Evolutionary conservation across 2,329 filamentous ascomycete species (phyloP).

Genomic region (Orbilia javanica): DNA sequence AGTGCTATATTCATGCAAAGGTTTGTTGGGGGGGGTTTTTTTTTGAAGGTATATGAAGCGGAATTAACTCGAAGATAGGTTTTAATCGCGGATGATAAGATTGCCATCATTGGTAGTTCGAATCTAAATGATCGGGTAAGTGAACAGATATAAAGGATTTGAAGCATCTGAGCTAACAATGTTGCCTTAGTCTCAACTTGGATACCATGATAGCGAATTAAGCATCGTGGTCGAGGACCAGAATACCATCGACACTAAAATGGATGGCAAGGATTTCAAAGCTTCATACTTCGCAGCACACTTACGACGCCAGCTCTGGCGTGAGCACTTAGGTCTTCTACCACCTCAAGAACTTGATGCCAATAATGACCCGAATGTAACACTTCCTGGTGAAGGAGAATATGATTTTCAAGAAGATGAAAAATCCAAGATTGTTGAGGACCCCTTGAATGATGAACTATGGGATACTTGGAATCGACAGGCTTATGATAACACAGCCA

Average conservation of each 20-base stretch:
- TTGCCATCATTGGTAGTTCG: constrained; percentile 85
- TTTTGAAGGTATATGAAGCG: background rate
- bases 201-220: constrained; percentile 90
- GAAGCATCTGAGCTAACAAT: background rate
- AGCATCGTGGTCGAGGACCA: constrained; percentile 91
- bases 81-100: constrained; percentile 86
- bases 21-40: constrained; percentile 68
- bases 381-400: constrained; percentile 75
- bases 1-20: constrained; percentile 95
- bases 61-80: constrained; percentile 62
- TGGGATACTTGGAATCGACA: constrained; percentile 77
- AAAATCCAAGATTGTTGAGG: constrained; percentile 75
- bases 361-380: constrained; percentile 77
- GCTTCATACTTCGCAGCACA: constrained; percentile 86
- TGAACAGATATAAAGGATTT: background rate
- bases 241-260: constrained; percentile 76
- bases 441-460: constrained; percentile 74
- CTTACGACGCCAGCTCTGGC: constrained; percentile 84
- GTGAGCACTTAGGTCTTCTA: constrained; percentile 88
- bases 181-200: constrained; percentile 74
- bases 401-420: constrained; percentile 77
- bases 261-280: constrained; percentile 82
- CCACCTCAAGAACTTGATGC: constrained; percentile 79
- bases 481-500: constrained; percentile 78
- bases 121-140: constrained; percentile 85